A percentile compares a stretch with the other conserved stretches of the same genome.
Conservation (phyloP, 768 basidiomycete species). For the Boletus subparvulus region DNA sequence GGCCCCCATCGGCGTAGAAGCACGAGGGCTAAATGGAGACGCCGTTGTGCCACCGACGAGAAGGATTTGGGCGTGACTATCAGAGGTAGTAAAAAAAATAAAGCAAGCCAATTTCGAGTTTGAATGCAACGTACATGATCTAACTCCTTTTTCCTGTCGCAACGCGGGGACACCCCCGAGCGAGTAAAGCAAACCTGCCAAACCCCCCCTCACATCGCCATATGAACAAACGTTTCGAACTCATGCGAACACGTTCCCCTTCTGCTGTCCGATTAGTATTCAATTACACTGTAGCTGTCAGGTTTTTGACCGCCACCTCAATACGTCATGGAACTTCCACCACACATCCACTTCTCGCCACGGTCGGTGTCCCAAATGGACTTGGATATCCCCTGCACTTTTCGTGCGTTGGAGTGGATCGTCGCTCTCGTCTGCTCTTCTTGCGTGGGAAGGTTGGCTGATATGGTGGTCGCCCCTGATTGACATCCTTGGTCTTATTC, state of each 20-base stretch:
- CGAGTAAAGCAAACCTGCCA: not conserved
- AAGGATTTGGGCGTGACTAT: not conserved
- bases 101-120: not conserved
- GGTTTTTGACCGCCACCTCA: conserved; percentile 11
- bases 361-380: conserved; percentile 4
- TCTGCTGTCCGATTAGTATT: conserved; percentile 3
- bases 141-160: not conserved
- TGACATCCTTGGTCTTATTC: conserved; percentile 6
- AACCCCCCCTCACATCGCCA: not conserved
- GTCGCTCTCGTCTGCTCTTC: not conserved
- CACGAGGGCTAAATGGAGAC: not conserved
- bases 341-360: not conserved
- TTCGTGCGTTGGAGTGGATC: not conserved
- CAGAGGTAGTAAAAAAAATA: not conserved
- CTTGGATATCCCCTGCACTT: not conserved
- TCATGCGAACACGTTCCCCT: conserved; percentile 4
- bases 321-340: conserved; percentile 10
- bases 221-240: conserved; percentile 8
- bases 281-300: conserved; percentile 14
- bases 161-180: not conserved
- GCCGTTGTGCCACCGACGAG: not conserved
- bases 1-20: too few relatives aligned
- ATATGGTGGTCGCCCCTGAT: conserved; percentile 11
- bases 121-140: not conserved
- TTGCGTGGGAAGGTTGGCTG: not conserved